These are phyloP conservation scores for Solanum chilense DNA, from an alignment of 257 asterid species.

Conservation along the genomic window DNA sequence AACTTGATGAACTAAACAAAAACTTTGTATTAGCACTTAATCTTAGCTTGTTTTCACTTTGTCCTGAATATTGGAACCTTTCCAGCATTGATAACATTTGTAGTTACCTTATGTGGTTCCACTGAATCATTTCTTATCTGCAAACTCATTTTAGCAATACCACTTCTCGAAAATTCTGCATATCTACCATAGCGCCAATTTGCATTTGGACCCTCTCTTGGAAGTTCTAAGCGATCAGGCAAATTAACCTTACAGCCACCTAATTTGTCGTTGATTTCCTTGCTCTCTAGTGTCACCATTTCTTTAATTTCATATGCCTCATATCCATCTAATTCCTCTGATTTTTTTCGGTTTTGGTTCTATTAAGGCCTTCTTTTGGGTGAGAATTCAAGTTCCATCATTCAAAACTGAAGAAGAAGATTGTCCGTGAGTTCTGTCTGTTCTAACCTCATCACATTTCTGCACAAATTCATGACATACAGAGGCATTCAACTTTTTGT, in stretches of 20 bases:
- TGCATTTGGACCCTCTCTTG: not conserved
- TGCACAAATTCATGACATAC: not conserved
- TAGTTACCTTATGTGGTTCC: not conserved
- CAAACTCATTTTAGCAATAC: not conserved
- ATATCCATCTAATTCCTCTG: not conserved
- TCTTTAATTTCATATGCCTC: not conserved
- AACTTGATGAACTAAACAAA: too few species aligned
- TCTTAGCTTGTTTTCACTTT: too few species aligned
- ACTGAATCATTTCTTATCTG: not conserved
- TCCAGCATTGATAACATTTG: too few species aligned
- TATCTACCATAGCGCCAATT: not conserved
- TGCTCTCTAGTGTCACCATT: not conserved
- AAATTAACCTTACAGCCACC: not conserved
- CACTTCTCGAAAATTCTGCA: not conserved
- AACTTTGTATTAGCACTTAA: too few species aligned
- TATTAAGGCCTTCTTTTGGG: not conserved
- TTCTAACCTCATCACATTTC: not conserved
- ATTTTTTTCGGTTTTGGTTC: not conserved
- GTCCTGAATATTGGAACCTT: too few species aligned
- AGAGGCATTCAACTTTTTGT: not conserved
- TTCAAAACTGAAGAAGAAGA: not conserved
- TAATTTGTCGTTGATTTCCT: not conserved
- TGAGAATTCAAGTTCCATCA: not conserved
- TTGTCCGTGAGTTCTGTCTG: not conserved
- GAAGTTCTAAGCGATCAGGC: not conserved